Evolutionary conservation across 768 basidiomycete species (phyloP), one percentile per base, ranked within the genome.

Genomic region (Artomyces pyxidatus): DNA sequence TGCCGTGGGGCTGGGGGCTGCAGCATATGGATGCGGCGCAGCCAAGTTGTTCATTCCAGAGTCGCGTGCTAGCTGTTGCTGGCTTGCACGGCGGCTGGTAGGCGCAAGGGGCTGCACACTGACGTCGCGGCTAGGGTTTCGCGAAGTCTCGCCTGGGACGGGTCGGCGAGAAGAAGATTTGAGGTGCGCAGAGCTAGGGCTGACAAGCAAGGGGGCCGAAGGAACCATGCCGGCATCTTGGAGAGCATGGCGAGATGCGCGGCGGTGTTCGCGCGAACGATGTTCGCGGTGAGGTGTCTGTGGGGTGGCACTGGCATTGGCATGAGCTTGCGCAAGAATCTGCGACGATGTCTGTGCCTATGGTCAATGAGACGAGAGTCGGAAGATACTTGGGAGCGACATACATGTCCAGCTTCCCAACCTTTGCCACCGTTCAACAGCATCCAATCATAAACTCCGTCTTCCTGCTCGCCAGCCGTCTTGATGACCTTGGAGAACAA

Each of bases 401-500:
- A 57, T 65, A 92, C 92, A 61, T 78, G 81, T 51, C 81, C 74
- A 32, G 84, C 86, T 74, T 97, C 92, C 93, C 94, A 96, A 37
- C 94, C 95, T 67, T 94, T 94, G 55, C 94, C 93, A 43, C 78
- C 77, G 65, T 96, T 94, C 54, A 98, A 73, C 37, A 89, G 62
- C 89, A 94, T 96, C 95, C 95, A 98, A 60, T 98, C 95, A 59
- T 88, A 98, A 10, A 92, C 69, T 16, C 88, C 85, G 64, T 98
- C 95, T 56, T 98, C 95, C 32, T 78, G 72, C 63, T 97, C 95
- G 47, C 88, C 87, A 3, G 81, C 64, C 17, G 83, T 88, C 72
- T 89, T 93, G 47, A 98, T 68, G 16, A 97, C 83, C 66, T 96
- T 97, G 30, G 81, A 72, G 65, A 99, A 98, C 23, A 99, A 73